Conservation (phyloP, 495 filamentous ascomycete species). For the Letharia columbiana region DNA sequence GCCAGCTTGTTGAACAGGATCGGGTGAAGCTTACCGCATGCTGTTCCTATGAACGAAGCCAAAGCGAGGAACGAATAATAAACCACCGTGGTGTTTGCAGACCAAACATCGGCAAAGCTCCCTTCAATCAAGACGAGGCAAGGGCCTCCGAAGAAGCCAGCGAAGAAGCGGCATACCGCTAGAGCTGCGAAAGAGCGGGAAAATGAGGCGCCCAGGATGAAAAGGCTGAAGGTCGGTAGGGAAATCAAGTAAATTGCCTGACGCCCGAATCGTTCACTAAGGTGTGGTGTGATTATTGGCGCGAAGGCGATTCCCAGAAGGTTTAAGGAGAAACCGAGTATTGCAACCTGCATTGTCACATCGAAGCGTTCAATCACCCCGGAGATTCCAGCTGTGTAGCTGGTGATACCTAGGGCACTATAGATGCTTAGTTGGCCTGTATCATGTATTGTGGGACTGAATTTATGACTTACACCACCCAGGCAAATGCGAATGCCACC, state of each 20-base stretch:
- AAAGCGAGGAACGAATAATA: slow-evolving; percentile 33
- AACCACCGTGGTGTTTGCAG: slow-evolving; percentile 28
- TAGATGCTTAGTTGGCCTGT: background rate
- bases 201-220: slow-evolving; percentile 32
- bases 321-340: slow-evolving; percentile 35
- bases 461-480: slow-evolving; percentile 29
- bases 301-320: slow-evolving; percentile 36
- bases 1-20: background rate
- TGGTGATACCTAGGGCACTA: slow-evolving; percentile 44
- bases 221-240: slow-evolving; percentile 31
- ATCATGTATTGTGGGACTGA: background rate
- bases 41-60: slow-evolving; percentile 32
- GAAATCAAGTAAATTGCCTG: slow-evolving; percentile 30
- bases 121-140: slow-evolving; percentile 38
- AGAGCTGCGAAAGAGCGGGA: slow-evolving; percentile 30
- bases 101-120: slow-evolving; percentile 40
- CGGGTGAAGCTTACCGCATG: slow-evolving; percentile 24
- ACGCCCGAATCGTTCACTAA: slow-evolving; percentile 34
- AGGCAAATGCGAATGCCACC: slow-evolving; percentile 31
- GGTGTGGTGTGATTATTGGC: slow-evolving; percentile 34
- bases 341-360: slow-evolving; percentile 37
- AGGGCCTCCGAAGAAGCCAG: slow-evolving; percentile 37
- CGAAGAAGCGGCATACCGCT: slow-evolving; percentile 36
- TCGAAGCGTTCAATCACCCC: slow-evolving; percentile 36
- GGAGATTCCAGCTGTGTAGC: slow-evolving; percentile 38